Evolutionary conservation across 2,329 filamentous ascomycete species (phyloP).

Genomic region (Colletotrichum sublineola): DNA sequence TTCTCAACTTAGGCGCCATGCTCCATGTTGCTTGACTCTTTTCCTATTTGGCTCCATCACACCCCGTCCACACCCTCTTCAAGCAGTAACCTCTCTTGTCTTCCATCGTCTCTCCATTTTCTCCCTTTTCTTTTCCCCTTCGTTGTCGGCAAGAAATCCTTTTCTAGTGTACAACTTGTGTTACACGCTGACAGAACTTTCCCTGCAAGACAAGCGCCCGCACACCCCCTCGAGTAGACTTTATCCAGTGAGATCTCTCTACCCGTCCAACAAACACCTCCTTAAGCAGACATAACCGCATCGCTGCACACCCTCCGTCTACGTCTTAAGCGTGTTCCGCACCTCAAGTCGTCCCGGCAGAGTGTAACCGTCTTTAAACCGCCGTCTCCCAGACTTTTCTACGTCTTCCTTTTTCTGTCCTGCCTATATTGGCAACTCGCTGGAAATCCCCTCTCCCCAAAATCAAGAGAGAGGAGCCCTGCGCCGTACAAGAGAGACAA

Average conservation of each 20-base stretch:
- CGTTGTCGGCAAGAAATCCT: slow-evolving; percentile 32
- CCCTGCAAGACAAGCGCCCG: slow-evolving; percentile 55
- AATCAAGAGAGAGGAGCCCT: neutral
- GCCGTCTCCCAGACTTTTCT: slow-evolving; percentile 33
- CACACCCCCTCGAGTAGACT: slow-evolving; percentile 42
- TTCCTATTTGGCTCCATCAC: slow-evolving; percentile 54
- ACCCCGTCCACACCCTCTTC: slow-evolving; percentile 47
- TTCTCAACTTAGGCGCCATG: slow-evolving; percentile 59
- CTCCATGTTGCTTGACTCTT: slow-evolving; percentile 53
- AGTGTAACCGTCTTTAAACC: slow-evolving; percentile 41
- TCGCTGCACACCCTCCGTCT: slow-evolving; percentile 46
- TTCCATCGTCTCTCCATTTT: slow-evolving; percentile 44
- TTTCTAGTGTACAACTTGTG: slow-evolving; percentile 10
- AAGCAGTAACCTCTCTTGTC: slow-evolving; percentile 40
- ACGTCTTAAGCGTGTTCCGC: slow-evolving; percentile 47
- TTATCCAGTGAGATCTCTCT: slow-evolving; percentile 41
- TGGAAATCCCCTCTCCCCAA: neutral
- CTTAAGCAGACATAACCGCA: slow-evolving; percentile 37
- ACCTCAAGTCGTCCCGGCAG: slow-evolving; percentile 30
- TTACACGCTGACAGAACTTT: slow-evolving; percentile 40
- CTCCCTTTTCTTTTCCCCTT: slow-evolving; percentile 41
- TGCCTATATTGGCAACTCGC: slow-evolving; percentile 30
- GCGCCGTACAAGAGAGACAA: slow-evolving; percentile 31
- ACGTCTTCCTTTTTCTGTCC: slow-evolving; percentile 24
- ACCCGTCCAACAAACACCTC: slow-evolving; percentile 32